A percentile compares a stretch with the other conserved stretches of the same genome.
Evolutionary conservation across 352 stramenopile genomes (phyloP).

Genomic region (Phytophthora fragariaefolia): DNA sequence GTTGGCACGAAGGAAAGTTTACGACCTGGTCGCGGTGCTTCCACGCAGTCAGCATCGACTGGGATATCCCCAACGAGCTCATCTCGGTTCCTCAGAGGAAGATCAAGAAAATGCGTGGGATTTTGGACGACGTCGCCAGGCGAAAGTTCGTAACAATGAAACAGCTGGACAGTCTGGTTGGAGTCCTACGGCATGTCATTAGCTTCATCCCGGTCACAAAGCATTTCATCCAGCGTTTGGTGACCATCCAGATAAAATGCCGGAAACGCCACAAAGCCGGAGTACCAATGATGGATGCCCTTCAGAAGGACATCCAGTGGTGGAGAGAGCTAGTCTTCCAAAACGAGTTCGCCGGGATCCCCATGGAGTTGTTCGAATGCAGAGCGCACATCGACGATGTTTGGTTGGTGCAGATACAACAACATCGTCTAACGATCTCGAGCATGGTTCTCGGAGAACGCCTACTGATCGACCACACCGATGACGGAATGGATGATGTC

Average conservation of each 20-base stretch:
- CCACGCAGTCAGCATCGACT: not conserved
- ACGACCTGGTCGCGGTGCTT: not conserved
- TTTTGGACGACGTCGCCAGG: too few species aligned
- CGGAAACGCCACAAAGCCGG: not conserved
- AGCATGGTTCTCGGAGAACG: not conserved
- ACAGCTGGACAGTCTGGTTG: not conserved
- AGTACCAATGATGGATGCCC: not conserved
- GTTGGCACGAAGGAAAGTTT: not conserved
- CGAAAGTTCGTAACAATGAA: not conserved
- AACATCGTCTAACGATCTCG: not conserved
- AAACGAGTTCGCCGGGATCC: not conserved
- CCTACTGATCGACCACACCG: not conserved
- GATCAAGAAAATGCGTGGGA: too few species aligned
- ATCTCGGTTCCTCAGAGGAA: not conserved
- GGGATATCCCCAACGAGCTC: not conserved
- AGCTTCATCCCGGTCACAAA: not conserved
- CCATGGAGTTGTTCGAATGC: not conserved
- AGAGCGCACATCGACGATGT: not conserved
- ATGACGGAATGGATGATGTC: not conserved
- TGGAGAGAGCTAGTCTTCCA: not conserved
- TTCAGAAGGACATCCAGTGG: not conserved
- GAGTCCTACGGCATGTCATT: not conserved
- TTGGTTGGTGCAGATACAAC: not conserved
- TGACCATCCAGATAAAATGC: not conserved
- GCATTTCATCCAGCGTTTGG: not conserved